These are phyloP conservation scores for Leishmania mexicana DNA, from an alignment of 208 protist genomes.

Conservation along the genomic window DNA sequence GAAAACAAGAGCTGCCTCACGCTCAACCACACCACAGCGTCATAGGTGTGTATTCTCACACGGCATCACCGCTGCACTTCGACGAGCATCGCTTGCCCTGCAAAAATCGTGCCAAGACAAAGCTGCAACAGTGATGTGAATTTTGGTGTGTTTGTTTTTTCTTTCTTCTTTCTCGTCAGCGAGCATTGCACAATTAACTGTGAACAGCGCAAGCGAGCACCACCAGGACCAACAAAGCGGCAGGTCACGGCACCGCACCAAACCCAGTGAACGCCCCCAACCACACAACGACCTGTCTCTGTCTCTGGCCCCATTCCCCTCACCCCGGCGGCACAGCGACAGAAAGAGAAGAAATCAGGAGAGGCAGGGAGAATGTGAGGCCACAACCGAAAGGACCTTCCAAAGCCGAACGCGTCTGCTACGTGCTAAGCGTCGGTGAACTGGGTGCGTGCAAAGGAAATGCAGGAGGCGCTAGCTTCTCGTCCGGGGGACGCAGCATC, in stretches of 20 bases:
- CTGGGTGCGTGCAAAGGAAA: too few relatives aligned
- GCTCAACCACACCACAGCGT: neutral
- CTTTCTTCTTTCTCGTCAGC: neutral
- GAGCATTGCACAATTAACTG: neutral
- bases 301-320: neutral
- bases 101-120: neutral
- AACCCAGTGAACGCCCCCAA: neutral
- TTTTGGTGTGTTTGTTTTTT: neutral
- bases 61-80: neutral
- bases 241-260: neutral
- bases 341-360: neutral
- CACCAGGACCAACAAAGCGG: neutral
- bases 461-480: neutral
- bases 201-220: neutral
- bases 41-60: neutral
- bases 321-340: neutral
- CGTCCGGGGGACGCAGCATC: constrained; percentile 63
- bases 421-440: neutral
- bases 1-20: neutral
- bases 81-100: neutral
- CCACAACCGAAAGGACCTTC: neutral
- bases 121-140: neutral
- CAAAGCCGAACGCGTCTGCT: neutral
- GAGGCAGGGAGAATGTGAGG: neutral
- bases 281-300: neutral